phyloP scores from a whole-genome alignment of 208 protist species.

The Herpetomonas tarakana region DNA sequence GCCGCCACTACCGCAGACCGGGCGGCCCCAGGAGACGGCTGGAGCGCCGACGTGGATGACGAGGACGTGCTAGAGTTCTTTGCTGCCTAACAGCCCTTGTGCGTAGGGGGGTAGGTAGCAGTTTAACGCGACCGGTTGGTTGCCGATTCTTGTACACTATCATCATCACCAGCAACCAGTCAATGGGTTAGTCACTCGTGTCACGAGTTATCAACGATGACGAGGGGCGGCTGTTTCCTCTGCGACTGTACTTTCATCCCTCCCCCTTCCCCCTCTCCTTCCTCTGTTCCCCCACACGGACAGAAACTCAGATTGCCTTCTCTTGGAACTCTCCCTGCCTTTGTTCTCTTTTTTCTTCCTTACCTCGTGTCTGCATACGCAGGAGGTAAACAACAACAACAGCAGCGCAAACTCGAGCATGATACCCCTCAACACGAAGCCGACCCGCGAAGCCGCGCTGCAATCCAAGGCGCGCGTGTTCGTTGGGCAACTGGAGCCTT shows the following conservation, averaged over 20 bases:
- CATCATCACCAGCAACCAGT: neutral
- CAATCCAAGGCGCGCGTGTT: slow-evolving; percentile 59
- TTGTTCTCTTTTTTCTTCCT: neutral
- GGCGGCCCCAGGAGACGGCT: neutral
- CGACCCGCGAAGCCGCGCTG: slow-evolving; percentile 28
- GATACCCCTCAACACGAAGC: slow-evolving; percentile 1
- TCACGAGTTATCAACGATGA: too few species aligned
- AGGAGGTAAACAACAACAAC: neutral
- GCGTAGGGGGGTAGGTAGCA: neutral
- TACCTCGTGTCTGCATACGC: neutral
- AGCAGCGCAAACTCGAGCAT: neutral
- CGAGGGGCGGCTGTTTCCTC: too few species aligned
- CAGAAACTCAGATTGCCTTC: neutral
- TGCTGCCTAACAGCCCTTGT: neutral
- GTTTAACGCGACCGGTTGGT: neutral
- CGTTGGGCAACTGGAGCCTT: slow-evolving; percentile 66
- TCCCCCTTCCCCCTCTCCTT: too few species aligned
- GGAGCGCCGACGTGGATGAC: slow-evolving; percentile 2
- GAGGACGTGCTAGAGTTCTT: neutral
- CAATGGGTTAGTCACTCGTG: too few species aligned
- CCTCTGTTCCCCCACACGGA: too few species aligned
- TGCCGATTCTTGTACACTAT: neutral
- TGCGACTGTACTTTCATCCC: too few species aligned
- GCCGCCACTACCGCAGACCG: neutral
- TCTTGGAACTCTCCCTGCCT: neutral